Evolutionary conservation across 1,284 basidiomycete genomes (phyloP).

Genomic region (Earliella scabrosa): DNA sequence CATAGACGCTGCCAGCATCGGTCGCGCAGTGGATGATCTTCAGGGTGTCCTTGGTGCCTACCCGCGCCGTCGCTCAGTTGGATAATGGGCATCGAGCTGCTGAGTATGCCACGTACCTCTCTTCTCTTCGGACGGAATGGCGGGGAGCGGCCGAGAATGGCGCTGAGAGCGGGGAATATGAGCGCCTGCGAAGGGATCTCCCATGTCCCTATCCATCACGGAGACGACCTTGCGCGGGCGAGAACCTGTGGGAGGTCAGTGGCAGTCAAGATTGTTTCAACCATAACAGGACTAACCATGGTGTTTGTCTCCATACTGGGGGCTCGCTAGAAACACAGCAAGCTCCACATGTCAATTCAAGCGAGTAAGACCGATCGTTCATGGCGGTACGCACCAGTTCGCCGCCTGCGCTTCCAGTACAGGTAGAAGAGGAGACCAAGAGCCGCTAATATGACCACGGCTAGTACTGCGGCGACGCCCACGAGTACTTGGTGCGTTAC

Average conservation of each 20-base stretch:
- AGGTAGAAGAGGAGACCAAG: neutral
- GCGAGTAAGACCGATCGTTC: too few species aligned
- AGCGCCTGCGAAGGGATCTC: neutral
- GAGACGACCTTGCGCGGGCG: neutral
- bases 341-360: too few species aligned
- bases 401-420: neutral
- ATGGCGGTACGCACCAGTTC: neutral
- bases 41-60: neutral
- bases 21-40: neutral
- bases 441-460: neutral
- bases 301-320: too few species aligned
- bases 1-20: slow-evolving; percentile 1
- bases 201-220: neutral
- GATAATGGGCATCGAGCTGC: neutral
- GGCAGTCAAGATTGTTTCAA: too few species aligned
- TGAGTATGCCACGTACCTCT: neutral
- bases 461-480: neutral
- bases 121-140: neutral
- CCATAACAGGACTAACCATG: too few species aligned
- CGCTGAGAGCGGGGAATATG: neutral
- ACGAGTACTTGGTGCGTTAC: neutral
- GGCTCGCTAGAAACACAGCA: too few species aligned
- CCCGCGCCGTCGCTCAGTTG: too few species aligned
- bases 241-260: neutral
- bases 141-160: neutral